Conservation (phyloP, 305 asterid genomes). For the Plantago rigida region DNA sequence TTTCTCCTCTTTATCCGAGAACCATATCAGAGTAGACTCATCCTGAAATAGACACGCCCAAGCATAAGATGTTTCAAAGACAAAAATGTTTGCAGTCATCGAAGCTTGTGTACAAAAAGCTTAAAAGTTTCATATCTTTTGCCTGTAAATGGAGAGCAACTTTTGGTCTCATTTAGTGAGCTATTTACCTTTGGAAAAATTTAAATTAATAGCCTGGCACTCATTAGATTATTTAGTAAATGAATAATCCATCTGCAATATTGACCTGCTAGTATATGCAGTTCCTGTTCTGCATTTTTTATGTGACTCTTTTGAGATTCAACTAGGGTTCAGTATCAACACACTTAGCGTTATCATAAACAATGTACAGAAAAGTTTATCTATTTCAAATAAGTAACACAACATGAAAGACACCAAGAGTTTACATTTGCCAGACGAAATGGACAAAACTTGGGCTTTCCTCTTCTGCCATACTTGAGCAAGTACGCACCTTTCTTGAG, state of each 20-base stretch:
- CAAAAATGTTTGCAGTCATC: neutral
- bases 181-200: neutral
- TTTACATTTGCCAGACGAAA: constrained; percentile 82
- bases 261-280: neutral
- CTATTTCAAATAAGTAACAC: constrained; percentile 10
- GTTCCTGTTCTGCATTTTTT: neutral
- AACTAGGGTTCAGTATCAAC: neutral
- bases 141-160: neutral
- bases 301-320: neutral
- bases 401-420: constrained; percentile 18
- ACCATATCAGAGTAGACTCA: constrained; percentile 94
- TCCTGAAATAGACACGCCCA: constrained; percentile 51
- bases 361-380: neutral
- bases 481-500: constrained; percentile 86
- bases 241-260: neutral
- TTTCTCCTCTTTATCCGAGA: constrained; percentile 98
- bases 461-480: constrained; percentile 93
- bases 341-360: constrained; percentile 8
- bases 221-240: neutral
- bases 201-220: neutral
- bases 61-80: constrained; percentile 20
- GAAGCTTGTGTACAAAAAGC: neutral
- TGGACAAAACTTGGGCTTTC: constrained; percentile 95
- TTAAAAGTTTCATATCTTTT: too few relatives aligned
- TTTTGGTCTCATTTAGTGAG: neutral